These are phyloP conservation scores for Physcomitrellopsis africana DNA, from an alignment of 225 moss, liverwort and hornwort species.

Conservation along the genomic window DNA sequence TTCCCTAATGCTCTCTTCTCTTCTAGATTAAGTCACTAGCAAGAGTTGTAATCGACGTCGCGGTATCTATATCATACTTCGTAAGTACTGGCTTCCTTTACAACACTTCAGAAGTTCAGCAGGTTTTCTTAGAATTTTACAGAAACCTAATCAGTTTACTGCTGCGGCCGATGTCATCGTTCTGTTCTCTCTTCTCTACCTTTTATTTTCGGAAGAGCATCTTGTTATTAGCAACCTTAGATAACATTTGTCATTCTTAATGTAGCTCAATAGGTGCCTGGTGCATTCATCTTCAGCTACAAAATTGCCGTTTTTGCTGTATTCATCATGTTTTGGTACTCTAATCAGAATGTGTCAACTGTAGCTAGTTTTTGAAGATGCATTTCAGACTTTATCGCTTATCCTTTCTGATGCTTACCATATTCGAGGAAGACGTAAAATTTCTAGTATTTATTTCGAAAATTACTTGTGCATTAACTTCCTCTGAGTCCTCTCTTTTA, in stretches of 20 bases:
- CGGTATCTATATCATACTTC: slow-evolving; percentile 15
- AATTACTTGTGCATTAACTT: background rate
- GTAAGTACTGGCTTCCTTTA: background rate
- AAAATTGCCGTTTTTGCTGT: background rate
- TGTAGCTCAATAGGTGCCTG: background rate
- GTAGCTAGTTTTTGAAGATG: slow-evolving; percentile 11
- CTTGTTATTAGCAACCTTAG: background rate
- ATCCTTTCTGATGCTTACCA: background rate
- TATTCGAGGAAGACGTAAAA: slow-evolving; percentile 1
- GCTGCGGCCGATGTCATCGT: background rate
- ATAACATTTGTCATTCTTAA: background rate
- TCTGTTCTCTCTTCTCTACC: slow-evolving; percentile 16
- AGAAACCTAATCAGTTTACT: slow-evolving; percentile 39
- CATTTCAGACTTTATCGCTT: no score
- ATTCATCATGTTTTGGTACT: background rate
- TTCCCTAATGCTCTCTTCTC: slow-evolving; percentile 11
- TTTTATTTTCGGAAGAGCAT: background rate
- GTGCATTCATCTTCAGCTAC: background rate
- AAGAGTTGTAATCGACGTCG: background rate
- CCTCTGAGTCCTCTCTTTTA: slow-evolving; percentile 5
- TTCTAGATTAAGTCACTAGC: slow-evolving; percentile 6
- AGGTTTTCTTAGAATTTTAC: background rate
- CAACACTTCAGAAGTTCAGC: background rate
- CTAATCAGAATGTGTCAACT: background rate
- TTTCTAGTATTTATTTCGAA: slow-evolving; percentile 4